Conservation (phyloP, 2,329 filamentous ascomycete species). For the Dactylellina leptospora region DNA sequence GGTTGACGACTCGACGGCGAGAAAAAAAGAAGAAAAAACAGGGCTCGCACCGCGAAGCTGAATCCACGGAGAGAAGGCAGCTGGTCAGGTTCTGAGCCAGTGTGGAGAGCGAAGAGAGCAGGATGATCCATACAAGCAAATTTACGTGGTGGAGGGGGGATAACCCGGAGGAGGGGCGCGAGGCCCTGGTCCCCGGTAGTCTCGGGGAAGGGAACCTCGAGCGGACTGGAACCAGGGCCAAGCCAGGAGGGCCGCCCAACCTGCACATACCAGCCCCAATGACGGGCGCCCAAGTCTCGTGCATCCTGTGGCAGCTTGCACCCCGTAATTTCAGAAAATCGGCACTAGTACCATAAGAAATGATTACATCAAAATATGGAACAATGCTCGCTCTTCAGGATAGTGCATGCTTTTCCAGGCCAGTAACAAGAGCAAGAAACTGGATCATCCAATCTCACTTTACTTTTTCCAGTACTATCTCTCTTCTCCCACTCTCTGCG, state of each 20-base stretch:
- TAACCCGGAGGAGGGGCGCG: slow-evolving; percentile 18
- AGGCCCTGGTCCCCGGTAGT: slow-evolving; percentile 2
- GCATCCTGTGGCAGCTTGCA: slow-evolving; percentile 52
- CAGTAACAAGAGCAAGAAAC: slow-evolving; percentile 52
- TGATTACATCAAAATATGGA: slow-evolving; percentile 53
- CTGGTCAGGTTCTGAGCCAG: slow-evolving; percentile 24
- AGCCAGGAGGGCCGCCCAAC: slow-evolving; percentile 29
- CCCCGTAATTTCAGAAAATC: slow-evolving; percentile 52
- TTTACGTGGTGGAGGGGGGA: slow-evolving; percentile 47
- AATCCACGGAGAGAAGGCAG: slow-evolving; percentile 16
- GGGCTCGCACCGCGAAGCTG: slow-evolving; percentile 18
- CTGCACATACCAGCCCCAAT: slow-evolving; percentile 52
- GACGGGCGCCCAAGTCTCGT: slow-evolving; percentile 48
- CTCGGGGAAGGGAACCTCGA: background rate
- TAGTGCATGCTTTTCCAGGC: slow-evolving; percentile 53
- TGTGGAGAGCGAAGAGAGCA: slow-evolving; percentile 27
- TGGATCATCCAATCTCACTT: slow-evolving; percentile 51
- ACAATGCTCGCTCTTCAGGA: slow-evolving; percentile 52
- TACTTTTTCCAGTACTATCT: slow-evolving; percentile 40
- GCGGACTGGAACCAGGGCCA: slow-evolving; percentile 17
- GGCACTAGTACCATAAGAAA: slow-evolving; percentile 52
- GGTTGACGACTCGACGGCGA: slow-evolving; percentile 4
- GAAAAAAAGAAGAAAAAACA: slow-evolving; percentile 16
- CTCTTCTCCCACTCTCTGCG: slow-evolving; percentile 18
- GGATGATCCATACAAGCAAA: slow-evolving; percentile 51